Evolutionary conservation across 2,329 filamentous ascomycete genomes (phyloP).

Genomic region (Nectriaceae sp.): DNA sequence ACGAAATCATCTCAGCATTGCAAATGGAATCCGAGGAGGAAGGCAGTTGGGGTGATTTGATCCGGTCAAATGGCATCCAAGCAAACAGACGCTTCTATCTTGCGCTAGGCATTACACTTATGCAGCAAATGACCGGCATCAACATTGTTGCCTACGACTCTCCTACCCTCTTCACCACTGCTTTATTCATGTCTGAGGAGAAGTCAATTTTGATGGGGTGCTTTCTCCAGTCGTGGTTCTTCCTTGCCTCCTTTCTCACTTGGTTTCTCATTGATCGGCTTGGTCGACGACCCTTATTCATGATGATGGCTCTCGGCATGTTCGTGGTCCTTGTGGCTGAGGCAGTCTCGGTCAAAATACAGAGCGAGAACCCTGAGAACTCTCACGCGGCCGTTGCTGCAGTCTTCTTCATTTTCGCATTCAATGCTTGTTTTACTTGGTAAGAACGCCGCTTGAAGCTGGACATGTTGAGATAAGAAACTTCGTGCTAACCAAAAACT

Average conservation of each 20-base stretch:
- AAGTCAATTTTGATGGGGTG: constrained; percentile 54
- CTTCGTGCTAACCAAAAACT: not conserved
- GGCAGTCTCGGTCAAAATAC: not conserved
- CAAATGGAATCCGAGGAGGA: constrained; percentile 4
- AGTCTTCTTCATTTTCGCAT: not conserved
- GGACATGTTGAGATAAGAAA: not conserved
- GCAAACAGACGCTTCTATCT: constrained; percentile 33
- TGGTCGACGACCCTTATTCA: not conserved
- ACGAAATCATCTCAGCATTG: constrained; percentile 34
- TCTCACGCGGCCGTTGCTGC: not conserved
- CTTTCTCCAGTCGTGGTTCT: constrained; percentile 50
- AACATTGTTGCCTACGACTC: constrained; percentile 48
- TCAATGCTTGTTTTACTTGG: not conserved
- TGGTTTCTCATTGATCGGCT: not conserved
- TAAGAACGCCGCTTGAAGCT: not conserved
- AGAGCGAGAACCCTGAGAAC: not conserved
- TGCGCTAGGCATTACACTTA: constrained; percentile 31
- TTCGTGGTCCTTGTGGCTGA: not conserved
- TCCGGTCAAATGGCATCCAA: constrained; percentile 35
- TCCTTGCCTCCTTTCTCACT: constrained; percentile 39
- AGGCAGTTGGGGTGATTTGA: constrained; percentile 31
- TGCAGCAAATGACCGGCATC: constrained; percentile 51
- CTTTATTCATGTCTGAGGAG: constrained; percentile 39
- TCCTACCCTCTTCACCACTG: not conserved
- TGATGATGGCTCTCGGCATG: not conserved